phyloP scores from a whole-genome alignment of 2,329 filamentous ascomycete species.

The Sclerotinia nivalis region DNA sequence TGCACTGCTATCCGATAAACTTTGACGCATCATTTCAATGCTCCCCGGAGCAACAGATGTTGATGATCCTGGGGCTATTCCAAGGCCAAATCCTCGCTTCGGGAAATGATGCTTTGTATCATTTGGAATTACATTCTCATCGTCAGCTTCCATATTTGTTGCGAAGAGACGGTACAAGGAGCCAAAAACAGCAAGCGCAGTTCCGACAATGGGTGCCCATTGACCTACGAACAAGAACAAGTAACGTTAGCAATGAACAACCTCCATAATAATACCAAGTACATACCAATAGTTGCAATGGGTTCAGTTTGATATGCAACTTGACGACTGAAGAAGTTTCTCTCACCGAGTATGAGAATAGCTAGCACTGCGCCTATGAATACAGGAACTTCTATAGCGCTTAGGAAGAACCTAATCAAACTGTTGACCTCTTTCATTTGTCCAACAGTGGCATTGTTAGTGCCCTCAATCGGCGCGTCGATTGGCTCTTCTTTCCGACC shows the following conservation, averaged over 20 bases:
- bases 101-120: slow-evolving; percentile 18
- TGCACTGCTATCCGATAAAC: slow-evolving; percentile 22
- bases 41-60: slow-evolving; percentile 15
- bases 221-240: slow-evolving; percentile 46
- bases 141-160: slow-evolving; percentile 24
- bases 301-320: slow-evolving; percentile 62
- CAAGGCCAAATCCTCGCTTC: neutral
- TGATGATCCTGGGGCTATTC: slow-evolving; percentile 12
- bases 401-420: slow-evolving; percentile 54
- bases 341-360: slow-evolving; percentile 62
- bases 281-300: slow-evolving; percentile 59
- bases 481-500: slow-evolving; percentile 40
- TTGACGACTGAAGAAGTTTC: slow-evolving; percentile 61
- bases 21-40: slow-evolving; percentile 18
- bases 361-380: slow-evolving; percentile 60
- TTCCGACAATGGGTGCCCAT: slow-evolving; percentile 62
- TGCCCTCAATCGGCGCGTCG: slow-evolving; percentile 51
- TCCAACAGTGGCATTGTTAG: slow-evolving; percentile 54
- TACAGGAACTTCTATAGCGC: slow-evolving; percentile 57
- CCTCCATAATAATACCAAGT: neutral
- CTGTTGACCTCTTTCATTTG: slow-evolving; percentile 58
- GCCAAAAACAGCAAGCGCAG: slow-evolving; percentile 56
- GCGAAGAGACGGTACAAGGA: slow-evolving; percentile 56
- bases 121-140: slow-evolving; percentile 15
- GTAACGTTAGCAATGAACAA: slow-evolving; percentile 38